Base-by-base conservation (phyloP, 2,329 filamentous ascomycete genomes). In the Paraphoma chrysanthemicola region DNA sequence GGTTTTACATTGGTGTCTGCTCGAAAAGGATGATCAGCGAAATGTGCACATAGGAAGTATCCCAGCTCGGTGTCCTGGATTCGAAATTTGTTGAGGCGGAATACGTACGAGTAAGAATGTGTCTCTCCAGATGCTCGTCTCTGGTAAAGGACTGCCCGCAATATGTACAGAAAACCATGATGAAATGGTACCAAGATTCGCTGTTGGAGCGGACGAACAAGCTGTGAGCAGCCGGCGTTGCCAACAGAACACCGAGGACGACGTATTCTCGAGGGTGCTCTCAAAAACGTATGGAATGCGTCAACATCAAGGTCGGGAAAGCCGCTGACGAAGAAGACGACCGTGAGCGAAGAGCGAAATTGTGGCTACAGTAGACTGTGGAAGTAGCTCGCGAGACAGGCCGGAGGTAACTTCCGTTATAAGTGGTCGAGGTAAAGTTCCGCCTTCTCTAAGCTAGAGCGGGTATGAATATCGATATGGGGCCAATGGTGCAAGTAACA, bases 1-100 rank as follows among this genome's bases (percentile, higher is more conserved):
- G 81, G 81, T 70, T 83, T 83, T n/a, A 83, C 80, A 66, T 83
- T 83, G 52, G 81, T 83, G 61, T 83, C 81, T 83, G 62, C 9
- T 54, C 45, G 30, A 46, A 52, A 23, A 29, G 23, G 41, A 16
- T 12, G 18, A 42, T 45, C 28, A 49, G 36, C 18, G 8, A 47
- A 31, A 8, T 14, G 6, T 38, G 36, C 7, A 43, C 17, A 33
- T 16, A 41, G 17, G 6, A 31, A 46, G 14, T 10, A 41, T 1
- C 33, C 36, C 7, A 16, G 10, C 6, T 36, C 14, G 10, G 10
- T 10, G 33, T 14, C 10, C 2, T 14, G 33, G 14, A 14, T 36
- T 36, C 14, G 43, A 31, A 28, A 7, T 14, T 12, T 33, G 38
- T 29, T 18, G 33, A 42, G 44, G 48, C 45, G 52, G 43, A 14